A percentile compares a stretch with the other conserved stretches of the same genome.
Evolutionary conservation across 768 basidiomycete species (phyloP).

Genomic region (Clitopilus hobsonii): DNA sequence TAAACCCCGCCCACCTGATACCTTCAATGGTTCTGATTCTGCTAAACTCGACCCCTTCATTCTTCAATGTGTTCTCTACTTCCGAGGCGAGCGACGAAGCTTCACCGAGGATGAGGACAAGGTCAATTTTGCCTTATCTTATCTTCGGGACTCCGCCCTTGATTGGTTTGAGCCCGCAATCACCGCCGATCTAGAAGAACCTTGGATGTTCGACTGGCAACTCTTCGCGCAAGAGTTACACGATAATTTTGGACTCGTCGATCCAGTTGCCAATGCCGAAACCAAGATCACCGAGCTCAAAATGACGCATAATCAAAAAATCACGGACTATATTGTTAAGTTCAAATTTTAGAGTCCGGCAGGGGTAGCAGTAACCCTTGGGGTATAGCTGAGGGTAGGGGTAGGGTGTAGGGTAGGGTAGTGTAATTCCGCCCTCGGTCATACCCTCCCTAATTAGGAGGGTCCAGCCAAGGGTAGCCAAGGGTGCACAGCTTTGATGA

Average conservation of each 20-base stretch:
- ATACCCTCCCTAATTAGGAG: neutral
- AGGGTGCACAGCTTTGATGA: conserved; percentile 3
- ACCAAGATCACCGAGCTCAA: neutral
- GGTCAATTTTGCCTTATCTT: neutral
- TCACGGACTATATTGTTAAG: neutral
- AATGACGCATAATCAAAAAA: neutral
- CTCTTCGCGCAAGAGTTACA: neutral
- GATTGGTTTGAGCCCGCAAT: neutral
- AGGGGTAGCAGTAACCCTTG: neutral
- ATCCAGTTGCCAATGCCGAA: neutral
- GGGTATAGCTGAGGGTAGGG: neutral
- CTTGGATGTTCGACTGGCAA: neutral
- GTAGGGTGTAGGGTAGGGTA: neutral
- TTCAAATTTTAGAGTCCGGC: neutral
- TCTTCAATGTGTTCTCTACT: neutral
- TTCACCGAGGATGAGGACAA: neutral
- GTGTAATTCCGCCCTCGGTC: neutral
- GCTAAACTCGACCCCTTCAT: neutral
- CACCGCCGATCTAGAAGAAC: neutral
- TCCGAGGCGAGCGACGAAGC: neutral
- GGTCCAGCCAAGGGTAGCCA: neutral
- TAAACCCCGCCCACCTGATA: neutral
- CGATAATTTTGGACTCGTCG: neutral
- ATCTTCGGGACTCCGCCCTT: neutral
- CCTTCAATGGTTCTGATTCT: neutral